These are phyloP conservation scores for Buddleja alternifolia DNA, from an alignment of 257 asterid genomes.

Conservation along the genomic window DNA sequence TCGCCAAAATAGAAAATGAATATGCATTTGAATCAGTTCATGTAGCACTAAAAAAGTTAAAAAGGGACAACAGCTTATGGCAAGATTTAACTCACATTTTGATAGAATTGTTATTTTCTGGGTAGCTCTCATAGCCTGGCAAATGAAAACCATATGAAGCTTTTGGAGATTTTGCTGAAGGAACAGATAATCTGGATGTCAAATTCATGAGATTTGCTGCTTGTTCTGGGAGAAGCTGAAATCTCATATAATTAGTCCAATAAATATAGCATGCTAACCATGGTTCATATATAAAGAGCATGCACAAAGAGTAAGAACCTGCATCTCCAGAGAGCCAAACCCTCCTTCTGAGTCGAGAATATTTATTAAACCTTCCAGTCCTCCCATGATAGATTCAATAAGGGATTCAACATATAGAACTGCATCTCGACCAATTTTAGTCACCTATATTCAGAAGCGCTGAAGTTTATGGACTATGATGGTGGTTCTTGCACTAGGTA, in stretches of 20 bases:
- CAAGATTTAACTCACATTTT: slow-evolving; percentile 62
- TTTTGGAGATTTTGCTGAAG: slow-evolving; percentile 83
- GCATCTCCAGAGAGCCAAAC: slow-evolving; percentile 96
- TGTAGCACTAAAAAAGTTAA: neutral
- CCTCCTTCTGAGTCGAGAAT: slow-evolving; percentile 99
- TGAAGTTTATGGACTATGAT: slow-evolving; percentile 23
- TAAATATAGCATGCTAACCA: slow-evolving; percentile 27
- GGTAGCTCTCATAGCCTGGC: slow-evolving; percentile 95
- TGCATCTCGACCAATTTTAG: slow-evolving; percentile 95
- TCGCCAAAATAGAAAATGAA: slow-evolving; percentile 35
- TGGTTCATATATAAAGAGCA: slow-evolving; percentile 32
- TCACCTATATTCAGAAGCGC: slow-evolving; percentile 57
- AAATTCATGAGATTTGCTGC: slow-evolving; percentile 96
- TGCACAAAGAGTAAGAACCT: slow-evolving; percentile 60
- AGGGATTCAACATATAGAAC: slow-evolving; percentile 96
- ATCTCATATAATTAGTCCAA: slow-evolving; percentile 40
- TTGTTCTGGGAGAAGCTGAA: slow-evolving; percentile 98
- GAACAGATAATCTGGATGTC: slow-evolving; percentile 78
- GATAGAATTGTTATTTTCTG: slow-evolving; percentile 82
- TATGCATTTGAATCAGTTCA: slow-evolving; percentile 10
- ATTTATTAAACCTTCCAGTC: slow-evolving; percentile 94
- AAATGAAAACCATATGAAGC: slow-evolving; percentile 80
- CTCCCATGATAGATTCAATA: slow-evolving; percentile 98
- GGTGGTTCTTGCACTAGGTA: slow-evolving; percentile 25
- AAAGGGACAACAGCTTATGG: slow-evolving; percentile 1